These are phyloP conservation scores for Astrocystis sublimbata DNA, from an alignment of 495 filamentous ascomycete species.

Conservation along the genomic window DNA sequence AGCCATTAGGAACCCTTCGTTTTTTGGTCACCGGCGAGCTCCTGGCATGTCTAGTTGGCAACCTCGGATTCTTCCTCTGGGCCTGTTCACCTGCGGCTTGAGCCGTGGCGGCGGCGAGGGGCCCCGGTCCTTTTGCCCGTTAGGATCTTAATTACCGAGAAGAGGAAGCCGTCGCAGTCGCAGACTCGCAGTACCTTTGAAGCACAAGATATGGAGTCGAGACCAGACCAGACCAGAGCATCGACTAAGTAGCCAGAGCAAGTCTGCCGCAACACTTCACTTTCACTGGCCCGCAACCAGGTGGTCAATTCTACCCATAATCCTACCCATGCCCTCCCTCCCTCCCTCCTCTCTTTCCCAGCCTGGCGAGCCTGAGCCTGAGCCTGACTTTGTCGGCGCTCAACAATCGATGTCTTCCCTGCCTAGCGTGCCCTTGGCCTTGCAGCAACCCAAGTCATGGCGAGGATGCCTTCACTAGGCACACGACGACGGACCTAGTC, in stretches of 20 bases:
- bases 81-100: conserved; percentile 8
- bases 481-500: background rate
- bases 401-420: background rate
- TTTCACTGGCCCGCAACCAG: too few relatives aligned
- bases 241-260: too few relatives aligned
- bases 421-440: conserved; percentile 12
- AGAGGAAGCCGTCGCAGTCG: conserved; percentile 15
- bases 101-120: conserved; percentile 8
- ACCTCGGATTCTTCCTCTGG: conserved; percentile 11
- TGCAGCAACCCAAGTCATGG: conserved; percentile 3
- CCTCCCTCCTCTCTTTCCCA: too few relatives aligned
- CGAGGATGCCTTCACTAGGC: background rate
- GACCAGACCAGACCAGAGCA: conserved; percentile 11
- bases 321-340: too few relatives aligned
- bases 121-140: conserved; percentile 13
- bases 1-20: conserved; percentile 3
- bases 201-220: conserved; percentile 15
- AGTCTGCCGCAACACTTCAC: too few relatives aligned
- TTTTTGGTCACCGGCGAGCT: conserved; percentile 1
- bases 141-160: conserved; percentile 18
- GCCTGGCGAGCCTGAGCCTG: too few relatives aligned
- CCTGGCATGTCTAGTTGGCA: conserved; percentile 10
- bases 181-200: too few relatives aligned
- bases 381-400: conserved; percentile 4
- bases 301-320: too few relatives aligned